Evolutionary conservation across 1,284 basidiomycete species (phyloP).

Genomic region (Somion occarium): DNA sequence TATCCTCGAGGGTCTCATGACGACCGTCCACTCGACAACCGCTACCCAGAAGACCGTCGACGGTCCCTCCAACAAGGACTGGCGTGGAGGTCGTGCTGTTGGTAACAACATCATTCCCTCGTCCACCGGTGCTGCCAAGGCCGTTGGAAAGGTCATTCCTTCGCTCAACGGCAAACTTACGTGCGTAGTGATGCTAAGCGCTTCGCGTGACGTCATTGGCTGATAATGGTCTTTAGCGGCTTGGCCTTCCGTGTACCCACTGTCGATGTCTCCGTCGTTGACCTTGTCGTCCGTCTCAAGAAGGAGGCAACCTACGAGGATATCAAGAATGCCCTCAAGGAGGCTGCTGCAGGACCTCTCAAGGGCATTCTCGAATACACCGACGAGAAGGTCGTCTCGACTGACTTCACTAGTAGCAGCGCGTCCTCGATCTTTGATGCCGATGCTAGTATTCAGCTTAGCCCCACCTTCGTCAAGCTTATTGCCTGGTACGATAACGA

Average conservation of each 20-base stretch:
- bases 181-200: no score
- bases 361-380: constrained; percentile 95
- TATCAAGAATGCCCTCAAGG: constrained; percentile 88
- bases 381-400: constrained; percentile 92
- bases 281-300: constrained; percentile 92
- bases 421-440: constrained; percentile 91
- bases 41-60: constrained; percentile 99
- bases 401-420: constrained; percentile 84
- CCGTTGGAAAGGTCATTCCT: constrained; percentile 99
- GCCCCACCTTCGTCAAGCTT: constrained; percentile 93
- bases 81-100: constrained; percentile 96
- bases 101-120: constrained; percentile 99
- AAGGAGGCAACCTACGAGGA: constrained; percentile 85
- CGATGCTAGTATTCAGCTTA: constrained; percentile 89
- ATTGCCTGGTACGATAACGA: constrained; percentile 97
- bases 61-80: constrained; percentile 92
- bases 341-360: constrained; percentile 68
- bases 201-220: constrained; percentile 9
- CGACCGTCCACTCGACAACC: constrained; percentile 94
- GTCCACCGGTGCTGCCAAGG: constrained; percentile 98
- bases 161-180: constrained; percentile 96
- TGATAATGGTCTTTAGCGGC: constrained; percentile 47
- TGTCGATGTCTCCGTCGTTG: constrained; percentile 96
- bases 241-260: constrained; percentile 98
- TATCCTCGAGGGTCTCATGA: constrained; percentile 97